Conservation (phyloP, 1,284 basidiomycete species). For the Moesziomyces parantarcticus region DNA sequence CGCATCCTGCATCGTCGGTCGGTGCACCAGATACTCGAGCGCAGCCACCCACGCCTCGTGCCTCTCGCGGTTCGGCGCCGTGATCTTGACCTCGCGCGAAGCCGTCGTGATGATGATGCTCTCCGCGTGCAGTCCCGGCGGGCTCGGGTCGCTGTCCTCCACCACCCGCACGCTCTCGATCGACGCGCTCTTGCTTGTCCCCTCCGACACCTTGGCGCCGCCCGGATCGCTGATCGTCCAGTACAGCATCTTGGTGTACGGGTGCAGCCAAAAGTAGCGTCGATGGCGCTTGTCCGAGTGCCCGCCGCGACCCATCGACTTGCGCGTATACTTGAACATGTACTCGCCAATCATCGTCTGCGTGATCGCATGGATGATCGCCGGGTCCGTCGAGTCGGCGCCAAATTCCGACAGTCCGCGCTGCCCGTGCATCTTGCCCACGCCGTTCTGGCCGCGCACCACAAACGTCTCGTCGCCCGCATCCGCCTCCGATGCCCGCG, state of each 20-base stretch:
- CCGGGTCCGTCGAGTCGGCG: conserved; percentile 59
- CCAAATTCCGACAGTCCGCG: conserved; percentile 31
- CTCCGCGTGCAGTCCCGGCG: conserved; percentile 90
- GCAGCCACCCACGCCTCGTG: conserved; percentile 93
- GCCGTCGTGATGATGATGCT: conserved; percentile 92
- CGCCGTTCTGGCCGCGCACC: conserved; percentile 13
- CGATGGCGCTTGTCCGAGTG: conserved; percentile 89
- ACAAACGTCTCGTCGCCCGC: conserved; percentile 43
- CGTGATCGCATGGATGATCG: conserved; percentile 86
- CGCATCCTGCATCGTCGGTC: conserved; percentile 42
- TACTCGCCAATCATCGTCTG: conserved; percentile 99
- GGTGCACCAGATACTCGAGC: conserved; percentile 58
- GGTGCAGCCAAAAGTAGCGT: conserved; percentile 99
- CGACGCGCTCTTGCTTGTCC: conserved; percentile 96
- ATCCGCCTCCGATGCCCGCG: conserved; percentile 36
- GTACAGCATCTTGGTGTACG: conserved; percentile 96
- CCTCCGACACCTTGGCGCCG: conserved; percentile 84
- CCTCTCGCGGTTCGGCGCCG: conserved; percentile 88
- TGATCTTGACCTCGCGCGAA: conserved; percentile 96
- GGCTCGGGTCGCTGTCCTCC: conserved; percentile 90
- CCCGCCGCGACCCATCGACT: conserved; percentile 84
- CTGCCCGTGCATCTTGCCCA: conserved; percentile 12
- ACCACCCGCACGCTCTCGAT: conserved; percentile 91
- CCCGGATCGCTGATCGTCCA: conserved; percentile 97
- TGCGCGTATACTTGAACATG: conserved; percentile 95